Base-by-base conservation (phyloP, 805 yeast species). In the Zygotorulaspora danielsina region DNA sequence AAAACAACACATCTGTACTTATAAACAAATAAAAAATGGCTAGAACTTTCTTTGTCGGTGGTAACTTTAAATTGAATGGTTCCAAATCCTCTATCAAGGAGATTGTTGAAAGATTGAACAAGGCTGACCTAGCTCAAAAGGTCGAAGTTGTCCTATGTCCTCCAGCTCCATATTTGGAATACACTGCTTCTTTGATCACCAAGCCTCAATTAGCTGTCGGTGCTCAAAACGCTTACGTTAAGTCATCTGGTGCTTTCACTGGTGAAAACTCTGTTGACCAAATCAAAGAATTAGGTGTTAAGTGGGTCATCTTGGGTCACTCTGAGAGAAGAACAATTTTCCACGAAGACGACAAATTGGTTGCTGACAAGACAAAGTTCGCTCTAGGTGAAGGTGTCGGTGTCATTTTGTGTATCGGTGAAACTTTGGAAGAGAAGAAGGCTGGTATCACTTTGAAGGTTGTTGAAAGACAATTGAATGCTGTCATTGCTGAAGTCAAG, bases 51-150 rank as follows among this genome's bases (percentile, higher is more conserved):
- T 89, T 93, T 69, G 96, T 93, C 64, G 98, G 98, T 59, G 98
- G 98, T 63, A 93, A 93, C 88, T 90, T 93, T 79, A 93, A 93
- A 72, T 82, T 93, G 86, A 93, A 93, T 78, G 98, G 98, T 65
- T 72, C 95, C 64, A 81, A 81, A 71, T 78, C 76, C 58, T 83
- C 93, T 57, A 84, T 93, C 68, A 77, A 79, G 66, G 70, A 78
- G 55, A 89, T 93, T 63, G 82, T 90, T 49, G 89, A 79, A 51
- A 73, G 79, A 71, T 78, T 93, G 64, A 90, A 90, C 77, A 64
- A 69, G 39, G 83, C 94, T 51, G 72, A 77, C 36, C 72, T 93
- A 54, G 84, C 94, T 51, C 59, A 75, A 38, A 72, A 81, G 60
- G 90, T 84, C 44, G 93, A 90, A 72, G 96, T 93, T 54, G 98